A percentile compares a stretch with the other conserved stretches of the same genome.
Evolutionary conservation across 2,329 filamentous ascomycete genomes (phyloP).

Genomic region (Sarocladium kiliense): DNA sequence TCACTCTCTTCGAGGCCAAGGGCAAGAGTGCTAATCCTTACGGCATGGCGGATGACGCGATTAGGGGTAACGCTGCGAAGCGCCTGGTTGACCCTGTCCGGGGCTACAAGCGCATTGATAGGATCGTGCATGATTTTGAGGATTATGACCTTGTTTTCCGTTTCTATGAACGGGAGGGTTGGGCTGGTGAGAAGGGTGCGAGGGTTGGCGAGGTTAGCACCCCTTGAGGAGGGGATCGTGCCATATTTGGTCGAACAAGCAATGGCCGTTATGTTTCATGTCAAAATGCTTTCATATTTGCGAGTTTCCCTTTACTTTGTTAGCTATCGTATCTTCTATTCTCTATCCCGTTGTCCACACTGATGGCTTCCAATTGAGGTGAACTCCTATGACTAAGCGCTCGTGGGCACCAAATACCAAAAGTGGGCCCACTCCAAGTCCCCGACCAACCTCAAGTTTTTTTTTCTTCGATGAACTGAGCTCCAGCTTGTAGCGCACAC

Average conservation of each 20-base stretch:
- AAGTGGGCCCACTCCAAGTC: conserved; percentile 2
- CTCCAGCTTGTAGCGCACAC: conserved; percentile 3
- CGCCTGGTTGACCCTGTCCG: conserved; percentile 69
- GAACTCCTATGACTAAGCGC: background rate
- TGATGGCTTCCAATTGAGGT: too few relatives aligned
- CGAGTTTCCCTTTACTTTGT: too few relatives aligned
- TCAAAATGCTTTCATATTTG: background rate
- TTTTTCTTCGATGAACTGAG: background rate
- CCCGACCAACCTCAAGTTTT: conserved; percentile 1
- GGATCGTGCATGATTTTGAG: conserved; percentile 95
- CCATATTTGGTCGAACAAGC: too few relatives aligned
- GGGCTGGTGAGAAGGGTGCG: conserved; percentile 47
- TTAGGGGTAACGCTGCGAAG: conserved; percentile 30
- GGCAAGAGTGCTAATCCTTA: conserved; percentile 38
- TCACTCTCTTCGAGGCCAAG: conserved; percentile 94
- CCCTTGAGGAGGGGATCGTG: background rate
- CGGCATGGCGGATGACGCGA: conserved; percentile 32
- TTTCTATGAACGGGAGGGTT: conserved; percentile 91
- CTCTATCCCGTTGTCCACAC: too few relatives aligned
- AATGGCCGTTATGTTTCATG: too few relatives aligned
- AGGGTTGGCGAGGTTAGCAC: conserved; percentile 46
- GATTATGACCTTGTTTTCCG: conserved; percentile 96
- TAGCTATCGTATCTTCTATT: too few relatives aligned
- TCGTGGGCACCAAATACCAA: background rate
- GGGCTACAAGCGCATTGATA: conserved; percentile 85